Evolutionary conservation across 2,329 filamentous ascomycete genomes (phyloP), one percentile per base, ranked within the genome.

Genomic region (Aureobasidium sp.): DNA sequence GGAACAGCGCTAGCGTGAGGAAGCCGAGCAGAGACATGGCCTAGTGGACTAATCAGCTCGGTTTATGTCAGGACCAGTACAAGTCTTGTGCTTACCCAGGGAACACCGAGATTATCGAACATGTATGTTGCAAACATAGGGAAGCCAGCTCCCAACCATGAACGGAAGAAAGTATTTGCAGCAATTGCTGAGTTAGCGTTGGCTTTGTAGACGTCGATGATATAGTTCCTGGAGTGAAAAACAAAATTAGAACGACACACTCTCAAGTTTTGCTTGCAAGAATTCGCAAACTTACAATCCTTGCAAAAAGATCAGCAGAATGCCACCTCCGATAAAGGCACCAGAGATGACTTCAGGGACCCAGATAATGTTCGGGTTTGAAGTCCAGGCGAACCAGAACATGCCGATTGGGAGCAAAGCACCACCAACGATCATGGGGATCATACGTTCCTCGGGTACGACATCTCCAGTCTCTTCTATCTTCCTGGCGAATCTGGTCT

Each of bases 381-480:
- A 75, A 7, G 70, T 75, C 79, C 79, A 81, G 15, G 74, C 78
- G 63, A 79, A 80, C 75, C 76, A 78, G 66, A 80, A 80, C 6
- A 81, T 69, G 41, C 78, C 78, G 44, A 69, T 68, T 0, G 78
- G 77, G 5, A 81, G 68, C 4, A 77, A 63, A 12, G 76, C 65
- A 0, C 72, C 75, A 26, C 75, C 76, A 13, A 78, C 57, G 50
- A 80, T 76, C 75, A 79, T 77, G 3, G 76, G 74, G 5, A 75
- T 69, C 2, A 81, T 71, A 52, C 78, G 73, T 64, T 76, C 74
- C 66, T 81, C 79, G 2, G 78, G 78, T 1, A 69, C 63, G 8
- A 71, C 67, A 53, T 71, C 67, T 63, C 73, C 70, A 56, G 71
- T 71, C n/a, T 69, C 68, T 20, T 69, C 64, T 32, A 73, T 53